These are phyloP conservation scores for Gossypioides kirkii DNA, from an alignment of 345 rosid species.

Conservation along the genomic window DNA sequence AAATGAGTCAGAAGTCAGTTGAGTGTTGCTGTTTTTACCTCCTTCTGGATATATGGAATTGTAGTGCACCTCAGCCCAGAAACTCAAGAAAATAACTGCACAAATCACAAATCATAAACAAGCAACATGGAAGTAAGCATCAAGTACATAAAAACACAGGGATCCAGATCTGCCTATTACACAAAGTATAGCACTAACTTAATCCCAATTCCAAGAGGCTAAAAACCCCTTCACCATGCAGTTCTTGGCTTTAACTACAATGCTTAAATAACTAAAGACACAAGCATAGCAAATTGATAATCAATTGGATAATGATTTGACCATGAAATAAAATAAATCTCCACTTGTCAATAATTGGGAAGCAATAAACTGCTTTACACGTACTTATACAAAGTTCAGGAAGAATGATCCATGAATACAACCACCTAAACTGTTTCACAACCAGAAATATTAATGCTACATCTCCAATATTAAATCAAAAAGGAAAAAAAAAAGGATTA, in stretches of 20 bases:
- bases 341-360: too few species aligned
- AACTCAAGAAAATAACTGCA: slow-evolving; percentile 82
- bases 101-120: not conserved
- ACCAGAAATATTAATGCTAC: not conserved
- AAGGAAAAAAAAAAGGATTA: not conserved
- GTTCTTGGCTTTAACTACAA: not conserved
- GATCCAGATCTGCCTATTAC: not conserved
- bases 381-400: too few species aligned
- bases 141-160: not conserved
- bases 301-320: not conserved
- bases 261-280: not conserved
- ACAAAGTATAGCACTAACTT: not conserved
- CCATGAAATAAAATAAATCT: not conserved
- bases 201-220: not conserved
- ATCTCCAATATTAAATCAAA: not conserved
- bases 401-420: too few species aligned
- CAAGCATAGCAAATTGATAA: not conserved
- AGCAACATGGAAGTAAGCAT: not conserved
- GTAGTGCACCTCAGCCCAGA: slow-evolving; percentile 98
- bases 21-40: slow-evolving; percentile 37
- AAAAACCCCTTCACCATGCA: too few species aligned
- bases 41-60: slow-evolving; percentile 85
- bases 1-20: not conserved
- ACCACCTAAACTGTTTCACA: not conserved
- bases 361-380: too few species aligned